Conservation (phyloP, 2,329 filamentous ascomycete genomes). For the Fusarium oligoseptatum region DNA sequence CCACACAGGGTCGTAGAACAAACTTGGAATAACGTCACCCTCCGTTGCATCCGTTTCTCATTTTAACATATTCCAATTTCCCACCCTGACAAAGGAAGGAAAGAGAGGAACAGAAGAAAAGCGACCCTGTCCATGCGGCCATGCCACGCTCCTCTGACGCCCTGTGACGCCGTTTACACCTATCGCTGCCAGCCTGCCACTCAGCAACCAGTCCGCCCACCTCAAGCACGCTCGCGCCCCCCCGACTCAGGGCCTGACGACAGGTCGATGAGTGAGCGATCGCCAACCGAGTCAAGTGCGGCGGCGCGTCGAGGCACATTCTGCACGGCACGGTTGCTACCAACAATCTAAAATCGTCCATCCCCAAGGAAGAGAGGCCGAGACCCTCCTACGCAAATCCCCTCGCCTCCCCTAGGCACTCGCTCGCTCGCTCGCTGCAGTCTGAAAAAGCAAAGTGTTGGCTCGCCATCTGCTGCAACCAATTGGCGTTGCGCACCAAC, state of each 20-base stretch:
- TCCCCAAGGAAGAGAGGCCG: conserved; percentile 21
- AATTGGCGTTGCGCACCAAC: conserved; percentile 36
- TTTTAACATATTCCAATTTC: conserved; percentile 9
- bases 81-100: conserved; percentile 9
- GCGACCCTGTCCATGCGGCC: conserved; percentile 6
- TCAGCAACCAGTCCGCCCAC: neutral
- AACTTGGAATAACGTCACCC: conserved; percentile 12
- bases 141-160: conserved; percentile 18
- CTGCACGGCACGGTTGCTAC: conserved; percentile 8
- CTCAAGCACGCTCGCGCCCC: neutral
- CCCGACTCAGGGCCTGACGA: conserved; percentile 8
- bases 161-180: neutral
- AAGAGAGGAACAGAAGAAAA: neutral
- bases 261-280: conserved; percentile 25
- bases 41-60: conserved; percentile 17
- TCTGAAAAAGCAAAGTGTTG: conserved; percentile 35
- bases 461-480: conserved; percentile 9
- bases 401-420: conserved; percentile 1
- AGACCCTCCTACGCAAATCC: conserved; percentile 17
- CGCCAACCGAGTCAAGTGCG: conserved; percentile 22
- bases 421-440: conserved; percentile 3
- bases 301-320: conserved; percentile 12
- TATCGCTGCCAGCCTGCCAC: neutral
- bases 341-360: conserved; percentile 12
- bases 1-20: conserved; percentile 17